Evolutionary conservation across 1,284 basidiomycete species (phyloP).

Genomic region (Ganoderma leucocontextum): DNA sequence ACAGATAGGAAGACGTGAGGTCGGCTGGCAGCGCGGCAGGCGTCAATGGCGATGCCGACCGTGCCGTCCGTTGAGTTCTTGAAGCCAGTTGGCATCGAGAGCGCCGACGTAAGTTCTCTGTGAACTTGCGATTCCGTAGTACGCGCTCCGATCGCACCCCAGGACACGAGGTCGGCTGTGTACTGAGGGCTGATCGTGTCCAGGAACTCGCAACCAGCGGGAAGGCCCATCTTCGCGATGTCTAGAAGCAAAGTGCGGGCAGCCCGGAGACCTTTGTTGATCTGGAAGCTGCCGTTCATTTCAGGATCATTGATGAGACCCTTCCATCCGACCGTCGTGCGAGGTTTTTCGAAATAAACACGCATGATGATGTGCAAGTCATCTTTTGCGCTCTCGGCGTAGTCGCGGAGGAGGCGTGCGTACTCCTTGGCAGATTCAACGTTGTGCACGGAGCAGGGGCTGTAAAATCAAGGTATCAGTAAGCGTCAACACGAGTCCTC

Average conservation of each 20-base stretch:
- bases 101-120: conserved; percentile 83
- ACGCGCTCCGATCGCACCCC: conserved; percentile 97
- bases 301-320: conserved; percentile 97
- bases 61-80: conserved; percentile 82
- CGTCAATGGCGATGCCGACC: conserved; percentile 89
- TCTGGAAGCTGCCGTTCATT: conserved; percentile 88
- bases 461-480: conserved; percentile 42
- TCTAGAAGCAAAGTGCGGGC: conserved; percentile 91
- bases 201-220: conserved; percentile 90
- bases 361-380: conserved; percentile 97
- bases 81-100: conserved; percentile 91
- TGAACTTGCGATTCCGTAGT: conserved; percentile 98
- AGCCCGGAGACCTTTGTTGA: conserved; percentile 95
- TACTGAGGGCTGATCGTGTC: conserved; percentile 93
- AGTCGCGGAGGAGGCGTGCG: conserved; percentile 80
- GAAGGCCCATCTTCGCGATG: conserved; percentile 86
- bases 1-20: conserved; percentile 95
- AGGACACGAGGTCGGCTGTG: conserved; percentile 94
- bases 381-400: conserved; percentile 82
- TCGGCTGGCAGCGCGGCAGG: conserved; percentile 86
- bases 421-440: conserved; percentile 87
- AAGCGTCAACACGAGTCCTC: conserved; percentile 4
- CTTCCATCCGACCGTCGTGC: conserved; percentile 98
- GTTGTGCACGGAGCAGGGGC: conserved; percentile 94
- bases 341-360: conserved; percentile 96